Evolutionary conservation across 148 eudicot genomes (phyloP).

Genomic region (Nyssa sinensis): DNA sequence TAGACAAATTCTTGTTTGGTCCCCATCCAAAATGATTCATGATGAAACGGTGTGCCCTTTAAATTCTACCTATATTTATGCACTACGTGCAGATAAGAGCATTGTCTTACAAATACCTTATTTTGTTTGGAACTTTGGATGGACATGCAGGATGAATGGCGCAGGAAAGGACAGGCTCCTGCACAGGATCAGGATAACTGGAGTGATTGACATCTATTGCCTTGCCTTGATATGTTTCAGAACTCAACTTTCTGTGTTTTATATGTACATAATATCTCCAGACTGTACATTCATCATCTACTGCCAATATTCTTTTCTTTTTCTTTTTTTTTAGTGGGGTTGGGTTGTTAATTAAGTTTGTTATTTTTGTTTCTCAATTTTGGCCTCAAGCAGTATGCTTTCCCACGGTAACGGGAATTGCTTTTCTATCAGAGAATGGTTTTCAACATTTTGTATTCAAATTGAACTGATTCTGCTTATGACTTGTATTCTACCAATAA

Average conservation of each 20-base stretch:
- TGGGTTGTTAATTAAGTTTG: too few relatives aligned
- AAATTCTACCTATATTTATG: neutral
- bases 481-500: neutral
- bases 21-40: constrained; percentile 55
- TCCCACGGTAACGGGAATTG: neutral
- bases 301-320: constrained; percentile 1
- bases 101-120: neutral
- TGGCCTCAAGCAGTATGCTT: neutral
- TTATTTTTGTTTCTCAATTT: neutral
- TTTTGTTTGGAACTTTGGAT: constrained; percentile 8
- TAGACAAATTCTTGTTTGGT: constrained; percentile 91
- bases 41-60: constrained; percentile 46
- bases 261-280: constrained; percentile 8
- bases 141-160: constrained; percentile 48
- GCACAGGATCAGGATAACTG: constrained; percentile 77
- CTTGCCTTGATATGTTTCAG: neutral
- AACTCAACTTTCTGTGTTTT: neutral
- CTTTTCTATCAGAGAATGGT: neutral
- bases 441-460: neutral
- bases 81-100: neutral
- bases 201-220: constrained; percentile 56
- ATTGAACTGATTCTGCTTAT: neutral
- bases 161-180: constrained; percentile 33
- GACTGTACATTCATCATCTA: neutral
- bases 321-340: too few relatives aligned